Evolutionary conservation across 2,329 filamentous ascomycete species (phyloP).

Genomic region (Fusarium sp.): DNA sequence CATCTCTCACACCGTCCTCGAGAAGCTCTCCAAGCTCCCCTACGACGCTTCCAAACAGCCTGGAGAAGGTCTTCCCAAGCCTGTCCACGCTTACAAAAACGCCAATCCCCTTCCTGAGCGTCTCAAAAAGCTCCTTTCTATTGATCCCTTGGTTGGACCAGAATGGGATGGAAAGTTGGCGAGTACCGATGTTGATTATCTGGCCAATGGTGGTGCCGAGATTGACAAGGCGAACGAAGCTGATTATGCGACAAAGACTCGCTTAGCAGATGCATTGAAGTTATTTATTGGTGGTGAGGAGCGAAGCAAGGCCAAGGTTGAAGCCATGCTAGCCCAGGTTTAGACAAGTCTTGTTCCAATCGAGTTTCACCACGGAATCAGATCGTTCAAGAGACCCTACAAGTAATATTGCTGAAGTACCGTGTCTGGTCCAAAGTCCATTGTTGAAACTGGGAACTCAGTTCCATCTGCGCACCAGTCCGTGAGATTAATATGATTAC

Average conservation of each 20-base stretch:
- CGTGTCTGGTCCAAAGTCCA: background rate
- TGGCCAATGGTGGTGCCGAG: conserved; percentile 58
- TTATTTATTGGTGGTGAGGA: conserved; percentile 57
- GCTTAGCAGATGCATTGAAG: conserved; percentile 55
- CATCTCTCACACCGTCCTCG: conserved; percentile 55
- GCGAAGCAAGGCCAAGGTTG: conserved; percentile 54
- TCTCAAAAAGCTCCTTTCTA: conserved; percentile 51
- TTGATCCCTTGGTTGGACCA: conserved; percentile 56
- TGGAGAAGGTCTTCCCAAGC: conserved; percentile 55
- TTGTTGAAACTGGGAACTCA: background rate
- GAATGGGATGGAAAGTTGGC: conserved; percentile 56
- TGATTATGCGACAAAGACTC: conserved; percentile 54
- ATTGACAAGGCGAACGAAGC: conserved; percentile 58
- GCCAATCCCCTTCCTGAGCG: conserved; percentile 50
- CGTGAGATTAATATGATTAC: background rate
- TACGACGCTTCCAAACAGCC: conserved; percentile 55
- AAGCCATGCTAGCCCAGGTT: conserved; percentile 42
- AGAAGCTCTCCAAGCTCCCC: conserved; percentile 54
- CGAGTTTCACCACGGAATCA: background rate
- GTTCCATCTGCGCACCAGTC: background rate
- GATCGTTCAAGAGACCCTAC: background rate
- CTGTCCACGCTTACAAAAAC: conserved; percentile 54
- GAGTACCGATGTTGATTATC: conserved; percentile 58
- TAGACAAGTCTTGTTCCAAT: background rate
- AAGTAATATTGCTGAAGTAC: conserved; percentile 1